Percentiles rank a stretch among this genome's conserved stretches.
Conservation (phyloP, 768 basidiomycete species). For the Psilocybe cyanescens region DNA sequence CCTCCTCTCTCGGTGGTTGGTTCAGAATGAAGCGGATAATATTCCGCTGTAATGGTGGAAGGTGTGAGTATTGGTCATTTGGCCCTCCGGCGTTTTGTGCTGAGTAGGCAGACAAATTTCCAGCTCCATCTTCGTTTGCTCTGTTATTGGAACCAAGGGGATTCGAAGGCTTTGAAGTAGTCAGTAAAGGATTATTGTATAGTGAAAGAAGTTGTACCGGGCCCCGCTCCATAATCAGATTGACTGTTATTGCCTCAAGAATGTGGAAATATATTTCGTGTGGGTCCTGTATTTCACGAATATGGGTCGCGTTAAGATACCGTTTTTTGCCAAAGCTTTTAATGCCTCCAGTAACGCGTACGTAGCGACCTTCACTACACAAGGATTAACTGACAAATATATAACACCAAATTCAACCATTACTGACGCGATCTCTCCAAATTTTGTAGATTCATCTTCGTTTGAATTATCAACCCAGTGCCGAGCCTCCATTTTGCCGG, state of each 20-base stretch:
- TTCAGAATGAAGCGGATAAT: conserved; percentile 72
- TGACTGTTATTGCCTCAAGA: conserved; percentile 73
- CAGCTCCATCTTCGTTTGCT: conserved; percentile 8
- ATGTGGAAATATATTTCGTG: conserved; percentile 86
- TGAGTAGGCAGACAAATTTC: conserved; percentile 44
- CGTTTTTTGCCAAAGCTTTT: conserved; percentile 83
- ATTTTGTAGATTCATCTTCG: conserved; percentile 56
- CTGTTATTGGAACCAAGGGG: conserved; percentile 11
- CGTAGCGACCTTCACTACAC: conserved; percentile 72
- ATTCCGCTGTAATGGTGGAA: conserved; percentile 60
- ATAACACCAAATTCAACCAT: background rate
- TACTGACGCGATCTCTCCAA: conserved; percentile 49
- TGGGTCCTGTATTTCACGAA: conserved; percentile 68
- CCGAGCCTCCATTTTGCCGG: conserved; percentile 75
- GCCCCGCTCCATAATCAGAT: conserved; percentile 68
- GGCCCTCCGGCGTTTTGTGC: conserved; percentile 29
- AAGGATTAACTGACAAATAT: conserved; percentile 1
- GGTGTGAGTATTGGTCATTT: conserved; percentile 53
- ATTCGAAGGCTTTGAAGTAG: conserved; percentile 24
- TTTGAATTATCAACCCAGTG: conserved; percentile 78
- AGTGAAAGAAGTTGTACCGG: conserved; percentile 45
- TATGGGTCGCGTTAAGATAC: conserved; percentile 79
- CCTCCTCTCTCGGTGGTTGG: conserved; percentile 54
- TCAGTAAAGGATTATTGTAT: conserved; percentile 17
- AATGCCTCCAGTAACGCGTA: conserved; percentile 80